phyloP scores from a whole-genome alignment of 306 rosid genomes.

The Myrica gale region DNA sequence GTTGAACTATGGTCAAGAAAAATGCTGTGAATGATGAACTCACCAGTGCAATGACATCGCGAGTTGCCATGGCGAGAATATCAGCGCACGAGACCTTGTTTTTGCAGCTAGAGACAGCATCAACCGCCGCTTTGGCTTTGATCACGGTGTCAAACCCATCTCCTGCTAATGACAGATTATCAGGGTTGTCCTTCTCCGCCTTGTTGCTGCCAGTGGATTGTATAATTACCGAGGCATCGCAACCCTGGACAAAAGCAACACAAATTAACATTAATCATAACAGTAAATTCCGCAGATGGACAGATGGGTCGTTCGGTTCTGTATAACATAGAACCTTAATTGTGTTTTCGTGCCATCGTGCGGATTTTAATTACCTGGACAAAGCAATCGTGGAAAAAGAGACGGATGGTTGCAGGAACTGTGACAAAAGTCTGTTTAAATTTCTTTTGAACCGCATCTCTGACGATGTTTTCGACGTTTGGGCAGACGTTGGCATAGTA shows the following conservation, averaged over 20 bases:
- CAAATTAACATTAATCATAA: background rate
- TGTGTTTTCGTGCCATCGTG: background rate
- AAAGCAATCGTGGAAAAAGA: conserved; percentile 90
- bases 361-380: conserved; percentile 57
- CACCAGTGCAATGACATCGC: conserved; percentile 71
- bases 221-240: conserved; percentile 65
- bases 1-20: background rate
- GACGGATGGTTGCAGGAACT: conserved; percentile 80
- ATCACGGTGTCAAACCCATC: conserved; percentile 82
- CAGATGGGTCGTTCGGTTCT: background rate
- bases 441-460: conserved; percentile 56
- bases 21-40: conserved; percentile 1
- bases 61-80: conserved; percentile 74
- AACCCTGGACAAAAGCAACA: conserved; percentile 45
- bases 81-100: conserved; percentile 88
- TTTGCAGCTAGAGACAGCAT: conserved; percentile 55
- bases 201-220: conserved; percentile 45
- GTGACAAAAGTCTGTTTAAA: conserved; percentile 80
- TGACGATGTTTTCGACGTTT: conserved; percentile 66
- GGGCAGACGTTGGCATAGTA: conserved; percentile 71
- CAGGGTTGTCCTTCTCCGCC: conserved; percentile 82
- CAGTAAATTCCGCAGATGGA: background rate
- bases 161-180: conserved; percentile 79
- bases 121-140: conserved; percentile 75
- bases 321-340: background rate